phyloP scores from a whole-genome alignment of 192 early-diverging fungal species.

The Chytriomyces sp. region DNA sequence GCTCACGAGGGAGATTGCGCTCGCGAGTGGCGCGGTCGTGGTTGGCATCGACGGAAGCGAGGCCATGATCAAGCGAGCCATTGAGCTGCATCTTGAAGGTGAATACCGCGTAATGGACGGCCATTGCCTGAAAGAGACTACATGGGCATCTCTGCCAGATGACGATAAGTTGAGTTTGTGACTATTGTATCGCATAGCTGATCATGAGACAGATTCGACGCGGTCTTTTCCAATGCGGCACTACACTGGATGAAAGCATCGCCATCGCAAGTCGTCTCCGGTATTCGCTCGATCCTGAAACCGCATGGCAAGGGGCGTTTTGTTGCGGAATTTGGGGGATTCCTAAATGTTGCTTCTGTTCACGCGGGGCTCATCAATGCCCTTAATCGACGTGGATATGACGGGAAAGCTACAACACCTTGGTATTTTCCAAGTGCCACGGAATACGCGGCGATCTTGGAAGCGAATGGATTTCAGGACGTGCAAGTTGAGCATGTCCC shows the following conservation, averaged over 20 bases:
- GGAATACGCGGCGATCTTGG: conserved; percentile 54
- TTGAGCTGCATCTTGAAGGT: background rate
- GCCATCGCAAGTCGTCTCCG: conserved; percentile 59
- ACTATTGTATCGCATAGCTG: no score
- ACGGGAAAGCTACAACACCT: conserved; percentile 15
- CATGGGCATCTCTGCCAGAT: conserved; percentile 21
- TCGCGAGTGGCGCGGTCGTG: conserved; percentile 38
- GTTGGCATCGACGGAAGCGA: conserved; percentile 64
- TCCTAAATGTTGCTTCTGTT: conserved; percentile 42
- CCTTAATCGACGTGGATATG: conserved; percentile 17
- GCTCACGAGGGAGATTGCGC: conserved; percentile 57
- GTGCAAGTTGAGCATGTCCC: conserved; percentile 50
- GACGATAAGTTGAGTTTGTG: background rate
- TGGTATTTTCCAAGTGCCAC: conserved; percentile 40
- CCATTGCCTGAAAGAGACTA: conserved; percentile 44
- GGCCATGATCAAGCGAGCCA: conserved; percentile 54
- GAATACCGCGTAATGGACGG: conserved; percentile 55
- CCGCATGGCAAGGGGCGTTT: conserved; percentile 52
- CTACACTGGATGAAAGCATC: conserved; percentile 73
- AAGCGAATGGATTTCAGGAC: conserved; percentile 53
- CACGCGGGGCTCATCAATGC: conserved; percentile 33
- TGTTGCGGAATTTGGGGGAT: conserved; percentile 63
- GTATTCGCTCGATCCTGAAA: conserved; percentile 55
- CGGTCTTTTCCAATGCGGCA: conserved; percentile 71
- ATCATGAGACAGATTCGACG: conserved; percentile 55